Base-by-base conservation (phyloP, 176 grass and related monocot species). In the Carex littledalei region DNA sequence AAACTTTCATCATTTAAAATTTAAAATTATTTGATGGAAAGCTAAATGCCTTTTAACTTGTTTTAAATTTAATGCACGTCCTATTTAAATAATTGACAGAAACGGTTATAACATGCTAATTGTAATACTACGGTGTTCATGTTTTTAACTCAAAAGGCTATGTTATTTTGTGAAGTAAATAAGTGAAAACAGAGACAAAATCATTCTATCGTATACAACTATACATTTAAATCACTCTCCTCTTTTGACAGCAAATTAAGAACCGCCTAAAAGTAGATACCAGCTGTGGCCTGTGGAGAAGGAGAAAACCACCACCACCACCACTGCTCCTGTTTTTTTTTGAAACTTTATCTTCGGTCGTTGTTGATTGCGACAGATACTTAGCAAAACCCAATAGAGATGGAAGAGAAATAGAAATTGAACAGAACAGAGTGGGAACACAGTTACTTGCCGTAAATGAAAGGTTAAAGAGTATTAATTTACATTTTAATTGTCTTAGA, bases 311-410 rank as follows among this genome's bases (percentile, higher is more conserved):
- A 57, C 26, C 49, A 57, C 26, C 45, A 75, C 21, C 14, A 5
- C 37, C 24, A 24, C 24, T 29, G 26, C 26, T 35, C 26, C 26
- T 29, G 29, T 4, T 35, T 4, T 13, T 57, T 76, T 74, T 50
- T 17, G 5, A 67, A 39, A 17, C 17, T 76, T 26, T 14, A 26
- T 24, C 12, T 54, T 54, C 0, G 56, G 4, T 31, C 12, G 13
- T 3, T 78, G 13, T 56, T 57, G 52, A 78, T 78, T 78, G 26
- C 26, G 26, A 78, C 14, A 0, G 2, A 14, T 31, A 56, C 50
- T 55, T 57, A 26, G 14, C 14, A 78, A 15, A 78, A 78, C 52
- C 74, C 56, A 78, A 55, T 78, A 56, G 74, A 78, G 22, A 55
- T 20, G 8, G 17, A 41, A 3, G 49, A 34, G 74, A 78, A 56